Evolutionary conservation across 2,329 filamentous ascomycete species (phyloP).

Genomic region (Epichloe gansuensis): DNA sequence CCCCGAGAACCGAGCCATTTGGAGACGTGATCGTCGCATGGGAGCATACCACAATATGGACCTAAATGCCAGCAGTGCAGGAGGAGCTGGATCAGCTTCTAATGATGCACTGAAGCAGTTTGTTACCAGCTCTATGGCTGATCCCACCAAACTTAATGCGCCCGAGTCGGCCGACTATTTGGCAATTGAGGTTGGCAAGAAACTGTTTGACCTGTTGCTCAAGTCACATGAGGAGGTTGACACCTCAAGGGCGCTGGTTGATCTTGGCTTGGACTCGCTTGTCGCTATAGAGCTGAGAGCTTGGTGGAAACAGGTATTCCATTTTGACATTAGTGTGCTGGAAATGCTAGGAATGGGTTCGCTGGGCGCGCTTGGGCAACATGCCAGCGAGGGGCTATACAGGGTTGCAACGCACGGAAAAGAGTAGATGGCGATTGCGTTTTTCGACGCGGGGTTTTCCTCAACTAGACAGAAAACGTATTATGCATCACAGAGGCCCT

Average conservation of each 20-base stretch:
- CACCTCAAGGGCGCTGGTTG: constrained; percentile 2
- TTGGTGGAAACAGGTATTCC: constrained; percentile 12
- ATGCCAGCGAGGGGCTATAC: neutral
- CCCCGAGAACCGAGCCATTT: constrained; percentile 8
- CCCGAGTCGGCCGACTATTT: neutral
- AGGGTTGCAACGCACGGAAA: no score
- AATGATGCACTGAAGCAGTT: neutral
- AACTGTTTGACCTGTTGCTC: constrained; percentile 10
- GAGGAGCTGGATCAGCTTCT: neutral
- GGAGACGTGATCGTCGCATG: constrained; percentile 13
- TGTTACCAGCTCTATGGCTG: neutral
- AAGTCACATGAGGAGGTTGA: constrained; percentile 6
- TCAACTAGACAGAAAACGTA: no score
- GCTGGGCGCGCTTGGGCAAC: constrained; percentile 7
- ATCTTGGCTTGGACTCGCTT: constrained; percentile 14
- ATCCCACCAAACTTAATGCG: neutral
- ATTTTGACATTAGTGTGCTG: constrained; percentile 11
- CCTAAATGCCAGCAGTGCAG: neutral
- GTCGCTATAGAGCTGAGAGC: constrained; percentile 12
- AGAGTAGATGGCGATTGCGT: no score
- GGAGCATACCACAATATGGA: constrained; percentile 9
- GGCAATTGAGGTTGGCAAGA: constrained; percentile 9
- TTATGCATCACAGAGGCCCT: no score
- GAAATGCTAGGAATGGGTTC: constrained; percentile 12
- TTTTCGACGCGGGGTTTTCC: no score